Evolutionary conservation across 2,329 filamentous ascomycete species (phyloP), one percentile per base, ranked within the genome.

Genomic region (Fusarium nisikadoi): DNA sequence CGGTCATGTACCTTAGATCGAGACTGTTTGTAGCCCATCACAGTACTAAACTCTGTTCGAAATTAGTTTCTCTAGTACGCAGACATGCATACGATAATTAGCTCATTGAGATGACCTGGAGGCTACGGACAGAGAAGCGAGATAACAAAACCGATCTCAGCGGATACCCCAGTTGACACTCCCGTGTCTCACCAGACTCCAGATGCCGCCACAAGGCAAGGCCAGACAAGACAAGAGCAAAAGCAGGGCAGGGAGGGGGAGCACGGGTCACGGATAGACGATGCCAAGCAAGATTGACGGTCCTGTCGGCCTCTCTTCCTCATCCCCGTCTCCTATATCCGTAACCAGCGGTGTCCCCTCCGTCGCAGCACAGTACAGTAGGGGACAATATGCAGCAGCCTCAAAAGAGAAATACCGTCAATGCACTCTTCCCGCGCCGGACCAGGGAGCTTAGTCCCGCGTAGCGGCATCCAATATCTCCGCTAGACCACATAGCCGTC

Each of bases 171-270:
- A 42, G 75, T 75, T 77, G 75, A 77, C 75, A 77, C 75, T 77
- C 75, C 75, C 75, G 75, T 77, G 75, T 77, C 75, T 77, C 75
- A 77, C 75, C 67, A 74, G 46, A 36, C 62, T 58, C 57, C 64
- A 49, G 62, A 68, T 70, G 65, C 63, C 65, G 70, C 65, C 66
- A 73, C 73, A 76, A 75, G 75, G 72, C 74, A 69, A 76, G 60
- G 38, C 63, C 36, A 67, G 68, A 68, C 72, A 71, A 76, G 49
- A 49, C 62, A 45, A 70, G 71, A 72, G 29, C 35, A n/a, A 29
- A 69, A 64, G 23, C 53, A 45, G n/a, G 53, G 13, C 33, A 45
- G 35, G 47, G 35, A 52, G 25, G 47, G 29, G 33, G 43, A 59
- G 33, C 42, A 68, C 58, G n/a, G 43, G 52, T 53, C 56, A 46